These are phyloP conservation scores for Podospora fimiseda DNA, from an alignment of 495 filamentous ascomycete species.

Conservation along the genomic window DNA sequence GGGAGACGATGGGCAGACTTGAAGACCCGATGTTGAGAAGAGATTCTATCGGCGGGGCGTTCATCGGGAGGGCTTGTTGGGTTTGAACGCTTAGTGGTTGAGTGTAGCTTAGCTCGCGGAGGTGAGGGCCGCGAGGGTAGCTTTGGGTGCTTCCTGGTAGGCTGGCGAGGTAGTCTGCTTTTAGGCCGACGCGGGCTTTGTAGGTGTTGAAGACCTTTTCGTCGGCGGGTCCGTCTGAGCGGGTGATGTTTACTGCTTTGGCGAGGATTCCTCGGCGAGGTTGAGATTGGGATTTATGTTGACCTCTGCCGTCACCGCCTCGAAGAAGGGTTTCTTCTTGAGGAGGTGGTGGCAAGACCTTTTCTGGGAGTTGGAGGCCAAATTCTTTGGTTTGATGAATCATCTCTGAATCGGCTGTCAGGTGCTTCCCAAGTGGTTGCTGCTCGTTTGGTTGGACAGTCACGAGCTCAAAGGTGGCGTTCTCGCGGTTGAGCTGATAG, in stretches of 20 bases:
- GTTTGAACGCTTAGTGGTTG: conserved; percentile 18
- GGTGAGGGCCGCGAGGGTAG: not conserved
- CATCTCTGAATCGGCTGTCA: too few relatives aligned
- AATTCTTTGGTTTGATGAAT: too few relatives aligned
- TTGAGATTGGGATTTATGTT: too few relatives aligned
- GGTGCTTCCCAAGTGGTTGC: too few relatives aligned
- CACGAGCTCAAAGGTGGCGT: conserved; percentile 1
- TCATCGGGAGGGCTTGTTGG: conserved; percentile 20
- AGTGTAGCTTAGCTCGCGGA: conserved; percentile 18
- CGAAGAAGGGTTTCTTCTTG: too few relatives aligned
- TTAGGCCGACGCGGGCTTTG: not conserved
- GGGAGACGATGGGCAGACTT: conserved; percentile 27
- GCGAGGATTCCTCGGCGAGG: too few relatives aligned
- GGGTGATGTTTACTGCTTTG: not conserved
- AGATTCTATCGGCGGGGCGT: conserved; percentile 30
- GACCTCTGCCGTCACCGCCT: too few relatives aligned
- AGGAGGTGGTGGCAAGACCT: too few relatives aligned
- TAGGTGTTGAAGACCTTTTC: conserved; percentile 3
- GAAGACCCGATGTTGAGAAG: conserved; percentile 24
- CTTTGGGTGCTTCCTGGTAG: not conserved
- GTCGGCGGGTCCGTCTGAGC: not conserved
- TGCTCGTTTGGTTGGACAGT: conserved; percentile 11
- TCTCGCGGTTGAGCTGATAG: conserved; percentile 15
- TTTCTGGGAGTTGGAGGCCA: too few relatives aligned
- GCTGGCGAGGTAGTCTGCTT: not conserved